phyloP scores from a whole-genome alignment of 179 eudicot genomes.

The Beta lomatogona region DNA sequence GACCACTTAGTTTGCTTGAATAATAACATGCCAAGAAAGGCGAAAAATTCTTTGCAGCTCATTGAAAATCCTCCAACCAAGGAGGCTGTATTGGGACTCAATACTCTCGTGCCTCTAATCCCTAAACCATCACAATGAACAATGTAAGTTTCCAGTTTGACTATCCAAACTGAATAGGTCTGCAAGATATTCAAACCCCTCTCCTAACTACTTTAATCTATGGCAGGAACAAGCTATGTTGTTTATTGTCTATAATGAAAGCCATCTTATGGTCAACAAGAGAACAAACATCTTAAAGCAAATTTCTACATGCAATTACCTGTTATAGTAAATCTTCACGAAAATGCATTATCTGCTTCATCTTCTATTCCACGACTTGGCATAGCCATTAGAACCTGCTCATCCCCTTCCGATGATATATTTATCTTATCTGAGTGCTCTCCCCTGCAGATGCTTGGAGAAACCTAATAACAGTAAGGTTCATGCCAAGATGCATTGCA shows the following conservation, averaged over 20 bases:
- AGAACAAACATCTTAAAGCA: neutral
- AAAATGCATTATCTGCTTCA: conserved; percentile 63
- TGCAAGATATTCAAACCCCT: no score
- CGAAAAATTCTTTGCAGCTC: no score
- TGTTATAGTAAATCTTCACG: conserved; percentile 77
- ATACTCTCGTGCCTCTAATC: no score
- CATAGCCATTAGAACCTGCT: conserved; percentile 74
- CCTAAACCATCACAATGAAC: no score
- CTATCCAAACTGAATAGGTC: no score
- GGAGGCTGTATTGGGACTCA: no score
- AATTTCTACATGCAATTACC: conserved; percentile 33
- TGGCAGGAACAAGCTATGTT: neutral
- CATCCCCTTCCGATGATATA: conserved; percentile 46
- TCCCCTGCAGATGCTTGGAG: conserved; percentile 40
- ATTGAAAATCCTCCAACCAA: no score
- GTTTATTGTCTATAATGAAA: neutral
- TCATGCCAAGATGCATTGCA: conserved; percentile 65
- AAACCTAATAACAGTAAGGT: conserved; percentile 74
- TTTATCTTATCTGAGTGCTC: conserved; percentile 42
- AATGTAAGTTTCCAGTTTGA: no score
- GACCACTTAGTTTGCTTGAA: no score
- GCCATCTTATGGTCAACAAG: neutral
- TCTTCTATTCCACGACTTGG: conserved; percentile 60
- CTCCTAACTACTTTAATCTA: neutral
- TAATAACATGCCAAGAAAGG: no score